Base-by-base conservation (phyloP, 1,284 basidiomycete species). In the Naganishia cerealis region DNA sequence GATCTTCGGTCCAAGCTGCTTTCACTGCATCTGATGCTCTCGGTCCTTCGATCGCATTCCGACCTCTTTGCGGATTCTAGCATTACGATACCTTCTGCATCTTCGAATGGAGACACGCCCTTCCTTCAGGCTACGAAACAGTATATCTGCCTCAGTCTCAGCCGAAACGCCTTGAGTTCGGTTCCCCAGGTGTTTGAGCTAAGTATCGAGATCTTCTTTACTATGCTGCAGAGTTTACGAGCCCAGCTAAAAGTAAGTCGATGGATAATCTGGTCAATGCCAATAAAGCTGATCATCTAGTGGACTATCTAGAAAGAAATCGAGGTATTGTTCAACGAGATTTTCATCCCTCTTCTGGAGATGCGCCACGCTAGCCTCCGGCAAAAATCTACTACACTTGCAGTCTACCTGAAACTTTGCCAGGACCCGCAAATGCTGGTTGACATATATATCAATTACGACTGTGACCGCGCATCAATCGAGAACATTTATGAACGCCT, bases 121-220 rank as follows among this genome's bases (percentile, higher is more conserved):
- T 95, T 98, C 79, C 85, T 92, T 61, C 91, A 95, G 77, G 92
- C 92, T 18, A 87, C 93, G 71, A 96, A 92, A 77, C 94, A 96
- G 78, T 96, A 96, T 80, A 86, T 99, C 67, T 98, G 95, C 80
- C 82, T 97, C 72, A 90, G 89, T 72, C 82, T 99, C 74, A 96
- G 92, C 74, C 86, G 96, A 59, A 99, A 99, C 78, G 95, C 95
- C 57, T 90, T 98, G 71, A 94, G 91, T 77, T 88, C 94, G 9
- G 92, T 99, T 24, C 90, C 90, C 21, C 94, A 96, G 79, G 94
- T 99, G 24, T 99, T 99, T 79, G 97, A 99, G 78, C 88, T 95
- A 63, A 92, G 92, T 75, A 94, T 97, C 66, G 96, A 99, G 82
- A 97, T 99, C 73, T 99, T 99, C 80, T 99, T 95, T 94, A 87